These are phyloP conservation scores for Annona cherimola DNA, from an alignment of 164 flowering plant genomes.

Conservation along the genomic window DNA sequence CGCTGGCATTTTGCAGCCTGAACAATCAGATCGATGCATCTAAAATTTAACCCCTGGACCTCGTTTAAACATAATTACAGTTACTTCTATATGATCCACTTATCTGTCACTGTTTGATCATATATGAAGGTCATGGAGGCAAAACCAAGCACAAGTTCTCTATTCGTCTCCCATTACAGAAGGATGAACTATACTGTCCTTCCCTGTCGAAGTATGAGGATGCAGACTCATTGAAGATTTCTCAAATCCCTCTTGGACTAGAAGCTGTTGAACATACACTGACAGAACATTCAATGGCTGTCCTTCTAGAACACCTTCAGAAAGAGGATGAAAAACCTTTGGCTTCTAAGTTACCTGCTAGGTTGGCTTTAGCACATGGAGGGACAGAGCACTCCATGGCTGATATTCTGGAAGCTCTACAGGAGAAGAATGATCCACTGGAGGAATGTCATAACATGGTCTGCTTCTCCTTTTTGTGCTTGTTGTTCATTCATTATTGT, in stretches of 20 bases:
- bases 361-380: conserved; percentile 14
- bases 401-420: conserved; percentile 49
- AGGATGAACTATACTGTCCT: conserved; percentile 18
- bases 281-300: conserved; percentile 43
- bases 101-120: neutral
- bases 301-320: conserved; percentile 44
- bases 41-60: neutral
- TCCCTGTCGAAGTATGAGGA: conserved; percentile 14
- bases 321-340: conserved; percentile 25
- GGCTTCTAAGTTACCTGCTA: conserved; percentile 15
- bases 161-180: conserved; percentile 29
- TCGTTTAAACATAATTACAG: too few relatives aligned
- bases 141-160: conserved; percentile 48
- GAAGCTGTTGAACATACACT: conserved; percentile 16
- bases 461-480: conserved; percentile 8
- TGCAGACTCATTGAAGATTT: conserved; percentile 13
- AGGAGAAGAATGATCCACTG: conserved; percentile 27
- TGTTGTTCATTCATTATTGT: neutral
- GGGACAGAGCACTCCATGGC: conserved; percentile 37
- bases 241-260: conserved; percentile 21
- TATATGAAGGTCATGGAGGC: conserved; percentile 32
- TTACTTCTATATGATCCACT: neutral
- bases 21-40: neutral
- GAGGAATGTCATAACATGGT: conserved; percentile 34
- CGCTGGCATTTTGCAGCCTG: neutral